Evolutionary conservation across 805 yeast genomes (phyloP), one percentile per base, ranked within the genome.

Genomic region (Pichia paraexigua): DNA sequence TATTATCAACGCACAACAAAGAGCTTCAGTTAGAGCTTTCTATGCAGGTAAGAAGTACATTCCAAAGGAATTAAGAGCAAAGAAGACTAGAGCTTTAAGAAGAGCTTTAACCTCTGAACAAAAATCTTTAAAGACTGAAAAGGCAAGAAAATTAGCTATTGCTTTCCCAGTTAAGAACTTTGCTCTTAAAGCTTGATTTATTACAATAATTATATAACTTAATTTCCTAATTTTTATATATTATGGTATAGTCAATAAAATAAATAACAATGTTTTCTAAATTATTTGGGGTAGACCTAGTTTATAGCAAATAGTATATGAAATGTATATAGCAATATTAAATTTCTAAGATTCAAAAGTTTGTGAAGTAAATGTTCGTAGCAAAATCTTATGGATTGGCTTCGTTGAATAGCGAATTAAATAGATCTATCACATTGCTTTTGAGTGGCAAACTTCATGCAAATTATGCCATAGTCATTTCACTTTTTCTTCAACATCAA

Each of bases 11-110:
- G 83, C 85, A 70, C 88, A 86, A 81, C 96, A 90, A 79, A 90
- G 99, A 80, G 90, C 85, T 64, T 83, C 85, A 67, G 96, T 89
- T 73, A 88, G 88, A 78, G 94, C 85, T 72, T 85, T 87, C 82
- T 91, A 91, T 92, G 82, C 82, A 65, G 94, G 90, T 75, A 85
- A 87, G 85, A 91, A 89, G 79, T 87, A 83, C 85, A 80, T 82
- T 75, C 98, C 99, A 82, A 91, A 92, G 82, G 97, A 91, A 75
- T 83, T 94, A 79, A 92, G 98, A 82, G 96, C 90, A 68, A 94
- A 94, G 92, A 88, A 94, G 87, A 94, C 99, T 78, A 92, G 98
- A 85, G 98, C 99, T 76, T 78, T 92, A 78, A 92, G 99, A 87
- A 87, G 98, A 83, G 82, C 84, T 72, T 82, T 94, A 72, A 83